Evolutionary conservation across 164 flowering plant species (phyloP).

Genomic region (Sedum album): DNA sequence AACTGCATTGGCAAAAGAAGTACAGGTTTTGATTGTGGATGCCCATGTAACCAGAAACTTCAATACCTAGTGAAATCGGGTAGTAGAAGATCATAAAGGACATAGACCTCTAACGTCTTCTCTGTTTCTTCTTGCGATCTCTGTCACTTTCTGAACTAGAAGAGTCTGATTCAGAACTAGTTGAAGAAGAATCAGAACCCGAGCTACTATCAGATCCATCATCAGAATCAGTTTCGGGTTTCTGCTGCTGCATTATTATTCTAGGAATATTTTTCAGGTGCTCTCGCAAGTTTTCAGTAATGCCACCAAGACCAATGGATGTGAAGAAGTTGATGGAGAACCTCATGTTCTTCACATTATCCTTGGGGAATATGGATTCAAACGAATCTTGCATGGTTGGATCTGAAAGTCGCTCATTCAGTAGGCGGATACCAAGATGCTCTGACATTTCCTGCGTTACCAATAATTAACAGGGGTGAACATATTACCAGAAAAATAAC

Average conservation of each 20-base stretch:
- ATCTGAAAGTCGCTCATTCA: slow-evolving; percentile 74
- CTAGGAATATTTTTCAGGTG: slow-evolving; percentile 86
- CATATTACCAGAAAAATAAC: neutral
- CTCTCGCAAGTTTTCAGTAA: slow-evolving; percentile 75
- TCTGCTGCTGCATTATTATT: slow-evolving; percentile 83
- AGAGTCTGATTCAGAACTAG: slow-evolving; percentile 12
- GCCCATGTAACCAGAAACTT: neutral
- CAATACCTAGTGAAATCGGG: neutral
- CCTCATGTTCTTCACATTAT: slow-evolving; percentile 80
- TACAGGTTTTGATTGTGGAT: neutral
- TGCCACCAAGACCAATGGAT: slow-evolving; percentile 89
- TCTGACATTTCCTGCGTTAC: slow-evolving; percentile 63
- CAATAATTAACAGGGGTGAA: too few species aligned
- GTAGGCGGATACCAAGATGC: slow-evolving; percentile 69
- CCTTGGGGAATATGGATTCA: slow-evolving; percentile 81
- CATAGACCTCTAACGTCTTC: neutral
- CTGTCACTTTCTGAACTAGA: slow-evolving; percentile 25
- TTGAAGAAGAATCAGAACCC: slow-evolving; percentile 20
- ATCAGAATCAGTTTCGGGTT: slow-evolving; percentile 43
- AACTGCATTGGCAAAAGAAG: neutral
- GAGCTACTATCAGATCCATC: slow-evolving; percentile 33
- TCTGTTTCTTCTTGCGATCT: neutral
- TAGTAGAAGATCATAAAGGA: neutral
- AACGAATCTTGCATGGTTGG: slow-evolving; percentile 71
- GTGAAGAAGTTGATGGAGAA: slow-evolving; percentile 88